Evolutionary conservation across 108 stramenopile species (phyloP).

Genomic region (Pseudonitzschia multistriata): DNA sequence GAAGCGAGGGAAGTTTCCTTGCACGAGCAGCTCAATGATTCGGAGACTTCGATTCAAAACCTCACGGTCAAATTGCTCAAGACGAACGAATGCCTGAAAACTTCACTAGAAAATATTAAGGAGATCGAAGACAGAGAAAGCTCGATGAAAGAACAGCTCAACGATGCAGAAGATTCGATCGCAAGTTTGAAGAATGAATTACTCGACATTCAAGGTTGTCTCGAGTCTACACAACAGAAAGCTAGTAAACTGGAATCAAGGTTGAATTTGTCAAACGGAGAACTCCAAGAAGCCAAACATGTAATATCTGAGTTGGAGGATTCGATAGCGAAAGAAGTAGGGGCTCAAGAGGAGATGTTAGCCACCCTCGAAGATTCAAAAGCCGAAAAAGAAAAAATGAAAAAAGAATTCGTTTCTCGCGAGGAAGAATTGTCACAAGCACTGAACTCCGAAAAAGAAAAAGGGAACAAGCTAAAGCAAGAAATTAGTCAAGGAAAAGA

Average conservation of each 20-base stretch:
- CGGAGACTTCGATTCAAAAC: not conserved
- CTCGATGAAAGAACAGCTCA: not conserved
- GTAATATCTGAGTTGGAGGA: slow-evolving; percentile 20
- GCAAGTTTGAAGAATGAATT: slow-evolving; percentile 18
- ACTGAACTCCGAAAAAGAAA: slow-evolving; percentile 22
- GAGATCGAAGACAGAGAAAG: not conserved
- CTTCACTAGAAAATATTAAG: not conserved
- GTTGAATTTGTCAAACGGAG: not conserved
- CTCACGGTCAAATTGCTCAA: not conserved
- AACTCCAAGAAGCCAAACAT: slow-evolving; percentile 13
- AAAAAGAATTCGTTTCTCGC: slow-evolving; percentile 19
- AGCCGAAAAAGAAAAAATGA: not conserved
- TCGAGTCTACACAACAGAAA: slow-evolving; percentile 16
- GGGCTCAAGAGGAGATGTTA: slow-evolving; percentile 3
- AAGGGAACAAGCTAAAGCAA: slow-evolving; percentile 23
- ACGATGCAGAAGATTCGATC: slow-evolving; percentile 4
- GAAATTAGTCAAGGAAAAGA: slow-evolving; percentile 17
- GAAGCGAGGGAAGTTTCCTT: not conserved
- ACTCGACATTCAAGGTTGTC: not conserved
- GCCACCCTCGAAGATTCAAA: not conserved
- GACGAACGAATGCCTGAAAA: not conserved
- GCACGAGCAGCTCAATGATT: not conserved
- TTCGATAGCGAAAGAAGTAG: slow-evolving; percentile 10
- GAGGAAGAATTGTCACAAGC: slow-evolving; percentile 2
- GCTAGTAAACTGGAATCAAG: not conserved